Evolutionary conservation across 2,329 filamentous ascomycete species (phyloP), one percentile per base, ranked within the genome.

Genomic region (Ceratocystis lukuohia): DNA sequence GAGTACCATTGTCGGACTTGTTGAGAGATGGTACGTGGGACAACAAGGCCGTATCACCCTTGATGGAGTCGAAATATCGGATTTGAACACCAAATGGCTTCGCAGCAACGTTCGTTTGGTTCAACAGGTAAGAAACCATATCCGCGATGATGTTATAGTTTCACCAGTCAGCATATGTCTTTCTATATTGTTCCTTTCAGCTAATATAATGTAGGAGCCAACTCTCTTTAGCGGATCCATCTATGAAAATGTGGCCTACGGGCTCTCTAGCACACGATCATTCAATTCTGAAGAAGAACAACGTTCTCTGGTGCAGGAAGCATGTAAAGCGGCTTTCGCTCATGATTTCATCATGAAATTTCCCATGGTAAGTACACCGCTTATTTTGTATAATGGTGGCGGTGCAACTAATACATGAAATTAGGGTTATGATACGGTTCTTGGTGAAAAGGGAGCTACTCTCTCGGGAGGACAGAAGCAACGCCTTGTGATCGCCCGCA

Each of bases 381-480:
- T 25, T 53, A 67, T 57, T 44, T 6, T 7, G 6, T 20, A n/a
- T 4, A 15, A 41, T 41, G 37, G 3, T 1, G 3, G 15, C 3
- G 10, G 10, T 15, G 37, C 37, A 25, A 15, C 33, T 46, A 12
- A 46, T 15, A 17, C 33, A 30, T 3, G 2, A 22, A 28, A 33
- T 17, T 28, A 76, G 73, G 82, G 81, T 3, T 88, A 88, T 70
- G 77, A 82, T 1, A 86, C 85, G 0, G 75, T 77, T 25, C 84
- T 88, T 3, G 86, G 86, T 1, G 84, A 88, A 70, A 80, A 81
- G 12, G 86, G 86, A 0, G 82, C 84, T 7, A 84, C 84, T 59
- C 75, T 89, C 0, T 87, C 83, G 4, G 86, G 86, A 7, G 86
- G 86, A 1, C 86, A 88, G 70, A 80, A 85, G 64, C 86, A 88